Conservation (phyloP, 352 stramenopile species). For the Pythium apleroticum region DNA sequence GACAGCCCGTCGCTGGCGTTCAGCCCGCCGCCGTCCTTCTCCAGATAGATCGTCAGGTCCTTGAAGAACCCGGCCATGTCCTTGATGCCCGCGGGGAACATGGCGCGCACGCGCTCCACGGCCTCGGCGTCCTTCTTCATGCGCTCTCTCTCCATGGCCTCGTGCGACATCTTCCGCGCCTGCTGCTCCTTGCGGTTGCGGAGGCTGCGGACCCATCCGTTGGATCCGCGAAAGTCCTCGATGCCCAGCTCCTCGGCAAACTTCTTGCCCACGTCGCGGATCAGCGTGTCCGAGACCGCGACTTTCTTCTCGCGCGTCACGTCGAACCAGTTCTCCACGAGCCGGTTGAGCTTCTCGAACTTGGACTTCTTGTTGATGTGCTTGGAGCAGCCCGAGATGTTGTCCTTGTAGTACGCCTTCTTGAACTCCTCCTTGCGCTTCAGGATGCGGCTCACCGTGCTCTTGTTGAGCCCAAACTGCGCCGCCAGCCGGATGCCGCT, state of each 20-base stretch:
- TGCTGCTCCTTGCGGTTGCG: constrained; percentile 77
- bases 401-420: constrained; percentile 86
- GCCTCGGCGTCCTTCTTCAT: constrained; percentile 73
- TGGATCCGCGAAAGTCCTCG: constrained; percentile 73
- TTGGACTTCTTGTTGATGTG: constrained; percentile 89
- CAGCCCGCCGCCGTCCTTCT: constrained; percentile 48
- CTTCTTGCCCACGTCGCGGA: constrained; percentile 70
- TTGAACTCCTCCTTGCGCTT: constrained; percentile 88
- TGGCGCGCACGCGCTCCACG: constrained; percentile 63
- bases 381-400: constrained; percentile 79
- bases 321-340: constrained; percentile 86
- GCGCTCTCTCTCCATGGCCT: constrained; percentile 56
- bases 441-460: constrained; percentile 80
- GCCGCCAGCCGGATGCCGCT: constrained; percentile 72
- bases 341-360: constrained; percentile 79
- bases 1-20: background rate
- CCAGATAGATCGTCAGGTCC: constrained; percentile 67
- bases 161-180: constrained; percentile 48
- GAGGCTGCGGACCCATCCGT: constrained; percentile 78
- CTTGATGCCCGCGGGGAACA: constrained; percentile 73
- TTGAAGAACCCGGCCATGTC: constrained; percentile 78
- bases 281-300: constrained; percentile 66
- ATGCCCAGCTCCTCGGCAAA: constrained; percentile 76
- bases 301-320: constrained; percentile 74
- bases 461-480: constrained; percentile 82